Conservation (phyloP, 192 early-diverging fungal genomes). For the Pecoramyces ruminantium region DNA sequence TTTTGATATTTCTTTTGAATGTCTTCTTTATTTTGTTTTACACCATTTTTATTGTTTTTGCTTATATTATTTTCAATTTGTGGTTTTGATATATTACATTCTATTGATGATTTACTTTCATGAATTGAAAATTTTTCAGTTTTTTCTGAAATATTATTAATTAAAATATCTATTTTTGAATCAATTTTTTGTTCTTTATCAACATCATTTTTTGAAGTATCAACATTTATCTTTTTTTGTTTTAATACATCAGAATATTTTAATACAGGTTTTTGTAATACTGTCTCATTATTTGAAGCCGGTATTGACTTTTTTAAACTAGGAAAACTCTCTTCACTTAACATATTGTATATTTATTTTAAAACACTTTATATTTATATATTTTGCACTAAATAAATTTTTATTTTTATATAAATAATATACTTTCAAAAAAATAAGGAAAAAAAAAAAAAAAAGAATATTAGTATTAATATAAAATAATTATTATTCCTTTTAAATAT, state of each 20-base stretch:
- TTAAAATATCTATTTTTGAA: not conserved
- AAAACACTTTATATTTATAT: too few relatives aligned
- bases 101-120: not conserved
- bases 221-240: not conserved
- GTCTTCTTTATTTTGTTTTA: not conserved
- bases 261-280: not conserved
- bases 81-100: not conserved
- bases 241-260: not conserved
- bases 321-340: too few relatives aligned
- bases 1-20: not conserved
- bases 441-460: too few relatives aligned
- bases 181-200: not conserved
- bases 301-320: too few relatives aligned
- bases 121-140: not conserved
- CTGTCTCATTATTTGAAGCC: not conserved
- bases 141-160: not conserved
- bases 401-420: too few relatives aligned
- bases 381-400: too few relatives aligned
- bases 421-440: too few relatives aligned
- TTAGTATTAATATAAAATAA: too few relatives aligned
- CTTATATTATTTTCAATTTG: not conserved
- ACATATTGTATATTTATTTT: too few relatives aligned
- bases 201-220: not conserved
- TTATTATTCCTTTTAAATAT: too few relatives aligned
- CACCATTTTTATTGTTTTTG: not conserved